Evolutionary conservation across 2,329 filamentous ascomycete species (phyloP).

Genomic region (Aspergillus neotritici): DNA sequence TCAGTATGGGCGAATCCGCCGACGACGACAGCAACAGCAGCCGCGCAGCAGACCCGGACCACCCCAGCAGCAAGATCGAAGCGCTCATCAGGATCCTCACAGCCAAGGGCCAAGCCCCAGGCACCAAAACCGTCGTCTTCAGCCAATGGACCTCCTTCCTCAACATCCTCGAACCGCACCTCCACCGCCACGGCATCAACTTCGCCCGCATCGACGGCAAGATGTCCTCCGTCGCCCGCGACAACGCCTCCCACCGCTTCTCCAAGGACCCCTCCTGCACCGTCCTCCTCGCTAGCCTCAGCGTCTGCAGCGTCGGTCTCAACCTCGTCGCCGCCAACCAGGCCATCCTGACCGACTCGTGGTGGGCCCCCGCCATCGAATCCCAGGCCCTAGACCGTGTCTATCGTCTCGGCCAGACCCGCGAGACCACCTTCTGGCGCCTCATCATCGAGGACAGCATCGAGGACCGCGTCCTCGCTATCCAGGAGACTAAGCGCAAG

Average conservation of each 20-base stretch:
- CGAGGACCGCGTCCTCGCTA: constrained; percentile 72
- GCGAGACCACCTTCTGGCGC: constrained; percentile 71
- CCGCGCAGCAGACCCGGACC: constrained; percentile 51
- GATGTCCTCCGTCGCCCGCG: constrained; percentile 66
- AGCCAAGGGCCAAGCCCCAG: constrained; percentile 58
- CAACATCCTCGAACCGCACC: constrained; percentile 66
- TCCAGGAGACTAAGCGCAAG: constrained; percentile 73
- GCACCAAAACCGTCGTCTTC: constrained; percentile 75
- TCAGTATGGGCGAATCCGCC: constrained; percentile 48
- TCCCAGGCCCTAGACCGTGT: constrained; percentile 88
- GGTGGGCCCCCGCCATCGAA: constrained; percentile 92
- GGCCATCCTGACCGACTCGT: constrained; percentile 75
- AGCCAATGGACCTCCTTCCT: constrained; percentile 76
- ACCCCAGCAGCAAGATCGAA: constrained; percentile 76
- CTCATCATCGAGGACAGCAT: constrained; percentile 75
- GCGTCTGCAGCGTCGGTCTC: constrained; percentile 77
- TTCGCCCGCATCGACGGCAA: constrained; percentile 74
- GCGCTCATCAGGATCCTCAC: constrained; percentile 69
- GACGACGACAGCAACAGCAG: constrained; percentile 30
- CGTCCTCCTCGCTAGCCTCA: constrained; percentile 74
- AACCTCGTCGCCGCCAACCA: constrained; percentile 84
- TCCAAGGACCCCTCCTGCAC: constrained; percentile 62
- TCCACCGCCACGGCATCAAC: constrained; percentile 55
- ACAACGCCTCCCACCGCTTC: constrained; percentile 63
- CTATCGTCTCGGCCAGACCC: constrained; percentile 75